Conservation (phyloP, 306 rosid species). For the Amphicarpaea edgeworthii region DNA sequence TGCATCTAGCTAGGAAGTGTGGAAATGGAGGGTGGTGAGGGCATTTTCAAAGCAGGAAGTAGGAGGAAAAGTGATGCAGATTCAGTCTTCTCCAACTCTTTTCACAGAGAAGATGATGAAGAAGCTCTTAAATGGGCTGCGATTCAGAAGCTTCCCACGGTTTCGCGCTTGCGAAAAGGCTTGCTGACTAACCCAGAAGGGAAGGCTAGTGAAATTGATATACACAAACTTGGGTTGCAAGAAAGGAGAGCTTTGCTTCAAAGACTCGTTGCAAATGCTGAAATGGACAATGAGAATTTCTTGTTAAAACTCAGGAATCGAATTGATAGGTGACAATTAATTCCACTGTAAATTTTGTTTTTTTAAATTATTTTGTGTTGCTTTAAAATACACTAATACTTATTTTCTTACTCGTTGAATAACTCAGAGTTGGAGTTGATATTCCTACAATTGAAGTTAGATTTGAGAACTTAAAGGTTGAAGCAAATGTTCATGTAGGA, state of each 20-base stretch:
- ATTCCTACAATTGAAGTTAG: slow-evolving; percentile 81
- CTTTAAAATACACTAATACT: not conserved
- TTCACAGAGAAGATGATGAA: slow-evolving; percentile 46
- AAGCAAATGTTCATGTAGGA: slow-evolving; percentile 69
- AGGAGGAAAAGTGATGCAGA: slow-evolving; percentile 38
- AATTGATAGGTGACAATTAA: slow-evolving; percentile 57
- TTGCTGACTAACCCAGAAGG: slow-evolving; percentile 56
- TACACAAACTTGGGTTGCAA: slow-evolving; percentile 61
- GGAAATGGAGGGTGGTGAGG: slow-evolving; percentile 7
- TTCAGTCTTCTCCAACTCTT: slow-evolving; percentile 33
- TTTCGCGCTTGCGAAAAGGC: slow-evolving; percentile 50
- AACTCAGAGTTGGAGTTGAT: slow-evolving; percentile 63
- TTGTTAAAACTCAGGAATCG: slow-evolving; percentile 69
- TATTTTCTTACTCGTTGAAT: not conserved
- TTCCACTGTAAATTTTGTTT: no score
- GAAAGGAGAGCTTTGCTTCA: slow-evolving; percentile 66
- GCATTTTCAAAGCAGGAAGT: not conserved
- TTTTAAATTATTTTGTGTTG: no score
- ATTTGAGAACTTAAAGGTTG: slow-evolving; percentile 65
- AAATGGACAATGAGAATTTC: slow-evolving; percentile 78
- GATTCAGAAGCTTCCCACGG: slow-evolving; percentile 52
- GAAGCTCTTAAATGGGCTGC: slow-evolving; percentile 57
- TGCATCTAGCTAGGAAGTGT: not conserved
- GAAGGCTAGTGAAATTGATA: slow-evolving; percentile 61
- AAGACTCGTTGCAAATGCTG: slow-evolving; percentile 66